These are phyloP conservation scores for Allium sativum DNA, from an alignment of 106 monocot species.

Conservation along the genomic window DNA sequence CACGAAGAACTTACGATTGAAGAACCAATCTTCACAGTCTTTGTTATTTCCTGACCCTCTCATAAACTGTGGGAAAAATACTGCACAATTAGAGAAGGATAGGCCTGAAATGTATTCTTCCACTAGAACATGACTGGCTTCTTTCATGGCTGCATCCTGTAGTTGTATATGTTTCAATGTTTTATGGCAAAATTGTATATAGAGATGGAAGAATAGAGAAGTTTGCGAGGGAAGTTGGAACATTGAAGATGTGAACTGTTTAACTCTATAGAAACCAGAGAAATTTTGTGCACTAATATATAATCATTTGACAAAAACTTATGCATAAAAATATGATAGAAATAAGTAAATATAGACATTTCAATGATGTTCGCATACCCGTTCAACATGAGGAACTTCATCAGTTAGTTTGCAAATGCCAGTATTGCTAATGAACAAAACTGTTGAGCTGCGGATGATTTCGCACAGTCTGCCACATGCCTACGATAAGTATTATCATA, in stretches of 20 bases:
- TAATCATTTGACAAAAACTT: too few relatives aligned
- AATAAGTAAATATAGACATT: too few relatives aligned
- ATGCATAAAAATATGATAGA: too few relatives aligned
- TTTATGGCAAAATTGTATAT: background rate
- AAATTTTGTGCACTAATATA: too few relatives aligned
- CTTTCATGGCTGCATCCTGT: conserved; percentile 72
- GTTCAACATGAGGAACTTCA: conserved; percentile 94
- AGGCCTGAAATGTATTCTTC: conserved; percentile 75
- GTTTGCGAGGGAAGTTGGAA: too few relatives aligned
- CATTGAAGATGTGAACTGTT: too few relatives aligned
- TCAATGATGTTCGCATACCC: too few relatives aligned
- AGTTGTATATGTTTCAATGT: background rate
- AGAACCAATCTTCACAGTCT: conserved; percentile 99
- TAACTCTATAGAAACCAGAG: too few relatives aligned
- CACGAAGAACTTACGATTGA: conserved; percentile 54
- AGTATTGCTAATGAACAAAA: conserved; percentile 89
- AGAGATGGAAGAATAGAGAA: too few relatives aligned
- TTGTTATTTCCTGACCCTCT: conserved; percentile 98
- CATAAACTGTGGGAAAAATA: conserved; percentile 94
- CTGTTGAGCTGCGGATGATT: conserved; percentile 57
- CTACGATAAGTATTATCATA: conserved; percentile 25
- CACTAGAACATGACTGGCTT: conserved; percentile 71
- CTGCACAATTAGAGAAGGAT: conserved; percentile 64
- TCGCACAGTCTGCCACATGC: conserved; percentile 89
- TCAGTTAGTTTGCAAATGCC: conserved; percentile 83